Percentiles rank a stretch among this genome's conserved stretches.
These are phyloP conservation scores for Pisolithus microcarpus DNA, from an alignment of 768 basidiomycete species.

Conservation along the genomic window DNA sequence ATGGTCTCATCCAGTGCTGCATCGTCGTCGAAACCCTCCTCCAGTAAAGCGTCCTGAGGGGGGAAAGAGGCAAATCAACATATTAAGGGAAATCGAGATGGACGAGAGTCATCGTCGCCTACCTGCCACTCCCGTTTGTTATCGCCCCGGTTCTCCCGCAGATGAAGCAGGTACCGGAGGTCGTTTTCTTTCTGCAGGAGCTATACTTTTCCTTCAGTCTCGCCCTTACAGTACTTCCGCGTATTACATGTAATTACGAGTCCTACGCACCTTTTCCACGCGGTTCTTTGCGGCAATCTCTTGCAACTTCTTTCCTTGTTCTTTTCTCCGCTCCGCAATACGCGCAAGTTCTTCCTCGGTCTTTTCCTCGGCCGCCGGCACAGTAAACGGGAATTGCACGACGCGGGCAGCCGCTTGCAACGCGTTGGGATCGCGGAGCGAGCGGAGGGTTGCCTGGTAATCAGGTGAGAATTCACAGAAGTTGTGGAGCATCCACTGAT, in stretches of 20 bases:
- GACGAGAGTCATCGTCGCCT: conserved; percentile 13
- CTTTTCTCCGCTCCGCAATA: conserved; percentile 70
- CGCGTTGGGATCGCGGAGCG: conserved; percentile 57
- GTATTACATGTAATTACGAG: neutral
- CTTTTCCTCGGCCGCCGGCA: conserved; percentile 65
- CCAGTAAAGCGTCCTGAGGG: conserved; percentile 47
- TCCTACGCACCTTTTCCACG: conserved; percentile 63
- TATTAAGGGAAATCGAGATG: neutral
- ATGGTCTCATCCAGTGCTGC: conserved; percentile 72
- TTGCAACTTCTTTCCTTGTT: conserved; percentile 83
- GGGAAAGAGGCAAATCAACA: neutral
- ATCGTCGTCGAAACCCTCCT: conserved; percentile 73
- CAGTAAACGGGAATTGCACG: conserved; percentile 81
- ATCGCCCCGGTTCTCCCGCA: conserved; percentile 55
- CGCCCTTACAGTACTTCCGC: neutral
- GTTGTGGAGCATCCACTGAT: conserved; percentile 84
- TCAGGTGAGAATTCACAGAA: conserved; percentile 80
- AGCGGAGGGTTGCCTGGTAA: conserved; percentile 61
- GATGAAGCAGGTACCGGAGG: conserved; percentile 51
- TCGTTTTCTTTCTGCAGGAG: conserved; percentile 72
- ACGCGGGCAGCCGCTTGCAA: conserved; percentile 63
- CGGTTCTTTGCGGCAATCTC: conserved; percentile 84
- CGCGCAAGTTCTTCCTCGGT: conserved; percentile 83
- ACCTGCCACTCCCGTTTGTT: conserved; percentile 75
- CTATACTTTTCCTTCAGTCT: conserved; percentile 28